Evolutionary conservation across 441 rosid species (phyloP).

Genomic region (Eugenia klotzschiana): DNA sequence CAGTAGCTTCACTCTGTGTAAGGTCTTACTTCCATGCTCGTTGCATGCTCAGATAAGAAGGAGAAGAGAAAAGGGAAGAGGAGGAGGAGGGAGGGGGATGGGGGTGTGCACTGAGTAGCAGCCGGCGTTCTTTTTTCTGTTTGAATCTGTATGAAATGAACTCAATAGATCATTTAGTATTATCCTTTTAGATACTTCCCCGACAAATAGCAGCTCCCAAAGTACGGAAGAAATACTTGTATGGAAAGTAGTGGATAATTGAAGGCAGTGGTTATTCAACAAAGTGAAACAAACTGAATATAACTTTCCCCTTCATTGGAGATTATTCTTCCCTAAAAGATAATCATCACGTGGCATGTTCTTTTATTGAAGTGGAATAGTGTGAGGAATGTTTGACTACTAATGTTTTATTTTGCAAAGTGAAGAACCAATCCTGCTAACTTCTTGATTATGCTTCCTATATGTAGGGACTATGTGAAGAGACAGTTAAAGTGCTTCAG

Average conservation of each 20-base stretch:
- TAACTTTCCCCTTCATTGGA: background rate
- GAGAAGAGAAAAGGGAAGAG: background rate
- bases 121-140: background rate
- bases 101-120: background rate
- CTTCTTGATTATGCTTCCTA: background rate
- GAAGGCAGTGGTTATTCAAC: background rate
- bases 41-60: background rate
- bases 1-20: background rate
- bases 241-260: background rate
- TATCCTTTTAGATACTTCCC: background rate
- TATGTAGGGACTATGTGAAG: constrained; percentile 38
- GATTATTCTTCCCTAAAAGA: background rate
- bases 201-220: background rate
- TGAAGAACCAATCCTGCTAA: background rate
- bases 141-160: background rate
- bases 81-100: background rate
- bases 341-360: background rate
- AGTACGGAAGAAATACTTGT: background rate
- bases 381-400: background rate
- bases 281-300: background rate
- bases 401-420: background rate
- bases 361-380: background rate
- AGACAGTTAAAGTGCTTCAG: constrained; percentile 51
- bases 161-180: background rate
- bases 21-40: background rate